Conservation (phyloP, 305 asterid genomes). For the Caryopteris hybrid region DNA sequence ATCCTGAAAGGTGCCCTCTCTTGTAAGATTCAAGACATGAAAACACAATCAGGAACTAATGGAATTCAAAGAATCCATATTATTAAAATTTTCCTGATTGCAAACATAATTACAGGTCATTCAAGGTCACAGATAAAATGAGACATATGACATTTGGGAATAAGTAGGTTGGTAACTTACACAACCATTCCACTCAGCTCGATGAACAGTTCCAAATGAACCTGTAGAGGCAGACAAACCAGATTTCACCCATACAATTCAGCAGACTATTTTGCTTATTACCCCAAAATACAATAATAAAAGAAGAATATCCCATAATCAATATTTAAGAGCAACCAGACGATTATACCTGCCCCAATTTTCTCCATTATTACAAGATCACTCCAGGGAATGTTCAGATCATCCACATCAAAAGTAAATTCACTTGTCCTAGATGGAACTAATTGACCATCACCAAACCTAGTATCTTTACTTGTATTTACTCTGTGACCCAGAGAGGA, state of each 20-base stretch:
- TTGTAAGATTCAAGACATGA: conserved; percentile 21
- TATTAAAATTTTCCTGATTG: neutral
- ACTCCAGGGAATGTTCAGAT: conserved; percentile 87
- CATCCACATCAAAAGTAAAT: conserved; percentile 62
- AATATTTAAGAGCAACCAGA: conserved; percentile 18
- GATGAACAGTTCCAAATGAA: conserved; percentile 97
- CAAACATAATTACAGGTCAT: conserved; percentile 4
- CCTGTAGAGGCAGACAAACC: conserved; percentile 43
- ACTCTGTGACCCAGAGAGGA: conserved; percentile 36
- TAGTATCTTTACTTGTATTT: conserved; percentile 29
- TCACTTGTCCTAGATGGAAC: conserved; percentile 43
- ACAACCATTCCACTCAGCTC: conserved; percentile 99
- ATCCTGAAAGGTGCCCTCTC: conserved; percentile 58
- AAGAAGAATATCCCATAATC: neutral
- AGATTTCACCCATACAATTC: conserved; percentile 16
- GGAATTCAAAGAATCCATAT: neutral
- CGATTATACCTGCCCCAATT: conserved; percentile 86
- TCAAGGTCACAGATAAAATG: conserved; percentile 19
- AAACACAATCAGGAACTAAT: conserved; percentile 6
- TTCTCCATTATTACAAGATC: conserved; percentile 85
- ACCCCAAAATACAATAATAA: neutral
- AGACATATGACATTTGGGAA: conserved; percentile 11
- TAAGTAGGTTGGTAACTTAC: conserved; percentile 52
- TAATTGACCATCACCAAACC: conserved; percentile 51
- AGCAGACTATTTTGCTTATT: conserved; percentile 6